Percentiles rank a stretch among this genome's conserved stretches.
phyloP scores from a whole-genome alignment of 2,329 filamentous ascomycete genomes.

The Exophiala sideris region DNA sequence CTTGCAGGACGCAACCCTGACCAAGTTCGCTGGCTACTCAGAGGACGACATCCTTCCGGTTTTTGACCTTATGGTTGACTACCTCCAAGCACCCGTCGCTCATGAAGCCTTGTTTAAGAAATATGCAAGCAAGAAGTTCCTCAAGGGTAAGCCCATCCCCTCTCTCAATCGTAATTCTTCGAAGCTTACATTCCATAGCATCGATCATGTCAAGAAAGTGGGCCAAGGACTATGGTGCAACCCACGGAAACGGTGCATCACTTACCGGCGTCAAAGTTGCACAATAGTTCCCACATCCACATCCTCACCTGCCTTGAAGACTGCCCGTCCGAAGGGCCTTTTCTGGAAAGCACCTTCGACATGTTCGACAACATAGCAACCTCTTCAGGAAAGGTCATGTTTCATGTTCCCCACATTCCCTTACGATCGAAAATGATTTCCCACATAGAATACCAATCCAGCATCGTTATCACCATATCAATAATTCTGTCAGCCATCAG shows the following conservation, averaged over 20 bases:
- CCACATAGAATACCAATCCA: conserved; percentile 21
- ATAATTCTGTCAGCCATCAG: conserved; percentile 8
- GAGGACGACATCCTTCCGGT: conserved; percentile 92
- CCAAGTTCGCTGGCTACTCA: conserved; percentile 88
- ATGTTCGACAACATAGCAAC: neutral
- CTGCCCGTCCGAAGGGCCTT: neutral
- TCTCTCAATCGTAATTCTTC: neutral
- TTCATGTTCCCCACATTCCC: conserved; percentile 17
- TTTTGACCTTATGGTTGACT: conserved; percentile 92
- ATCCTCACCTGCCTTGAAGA: neutral
- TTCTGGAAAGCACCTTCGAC: conserved; percentile 4
- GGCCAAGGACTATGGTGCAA: conserved; percentile 70
- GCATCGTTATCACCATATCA: conserved; percentile 21
- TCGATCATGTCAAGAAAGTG: conserved; percentile 89
- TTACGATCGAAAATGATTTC: conserved; percentile 20
- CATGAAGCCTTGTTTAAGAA: conserved; percentile 99
- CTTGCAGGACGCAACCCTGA: conserved; percentile 71
- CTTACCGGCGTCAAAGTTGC: conserved; percentile 17
- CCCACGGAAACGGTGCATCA: conserved; percentile 18
- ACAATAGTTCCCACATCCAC: conserved; percentile 11
- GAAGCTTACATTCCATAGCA: conserved; percentile 52
- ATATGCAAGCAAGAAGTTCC: conserved; percentile 98
- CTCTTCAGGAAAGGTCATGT: conserved; percentile 11
- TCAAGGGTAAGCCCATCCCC: conserved; percentile 70
- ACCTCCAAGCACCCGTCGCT: conserved; percentile 81